Evolutionary conservation across 2,329 filamentous ascomycete genomes (phyloP), one percentile per base, ranked within the genome.

Genomic region (Fusarium sp.): DNA sequence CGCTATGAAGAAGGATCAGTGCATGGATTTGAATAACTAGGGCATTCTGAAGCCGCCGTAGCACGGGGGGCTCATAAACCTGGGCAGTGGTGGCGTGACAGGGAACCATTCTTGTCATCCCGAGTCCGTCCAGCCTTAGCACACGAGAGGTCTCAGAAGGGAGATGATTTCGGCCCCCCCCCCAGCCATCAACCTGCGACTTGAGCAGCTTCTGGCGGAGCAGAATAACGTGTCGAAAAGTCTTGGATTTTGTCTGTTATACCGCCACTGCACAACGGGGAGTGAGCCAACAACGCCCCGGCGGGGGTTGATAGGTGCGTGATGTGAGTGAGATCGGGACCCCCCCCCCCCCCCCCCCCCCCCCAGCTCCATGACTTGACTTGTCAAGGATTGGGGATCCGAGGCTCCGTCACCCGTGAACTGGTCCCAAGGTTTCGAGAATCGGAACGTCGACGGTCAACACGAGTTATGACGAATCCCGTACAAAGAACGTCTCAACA

Each of bases 51-150:
- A 50, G 59, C 59, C n/a, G 30, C 13, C 59, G 59, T 50, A 20
- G 41, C 43, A 62, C 43, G 37, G 41, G 43, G 20, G 58, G 58
- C 32, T 35, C 30, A 37, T 50, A 20, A 50, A 25, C 35, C 59
- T 35, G 59, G 59, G 39, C 27, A 13, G 27, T 23, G 23, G 59
- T 62, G 59, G 59, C 59, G 43, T 50, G 59, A 62, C 41, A 37
- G 20, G 25, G 58, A 13, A 14, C 27, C n/a, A 27, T 34, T 60
- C 39, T 43, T 30, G 58, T 60, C 58, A 48, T 30, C 25, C 58
- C 32, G n/a, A 32, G 25, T 30, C 30, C 27, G 6, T 18, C 20
- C 59, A 61, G 39, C 23, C 41, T 20, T 43, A 43, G 41, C 41
- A 45, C 23, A 48, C 59, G n/a, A 20, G 34, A 30, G 43, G 59